A percentile compares a stretch with the other conserved stretches of the same genome.
Evolutionary conservation across 306 rosid genomes (phyloP).

Genomic region (Vigna unguiculata): DNA sequence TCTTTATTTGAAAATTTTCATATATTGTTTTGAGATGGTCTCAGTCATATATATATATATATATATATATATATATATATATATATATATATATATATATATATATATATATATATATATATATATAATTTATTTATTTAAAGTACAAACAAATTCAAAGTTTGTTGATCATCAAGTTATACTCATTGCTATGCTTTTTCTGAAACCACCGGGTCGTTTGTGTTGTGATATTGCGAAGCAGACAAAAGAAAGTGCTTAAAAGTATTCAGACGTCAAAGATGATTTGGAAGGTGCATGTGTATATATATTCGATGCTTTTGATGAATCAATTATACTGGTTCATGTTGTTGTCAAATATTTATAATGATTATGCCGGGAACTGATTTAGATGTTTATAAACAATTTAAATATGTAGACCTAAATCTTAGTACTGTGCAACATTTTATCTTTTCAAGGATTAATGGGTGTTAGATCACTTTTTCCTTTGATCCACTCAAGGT

Average conservation of each 20-base stretch:
- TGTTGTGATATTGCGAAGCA: background rate
- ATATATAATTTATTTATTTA: too few relatives aligned
- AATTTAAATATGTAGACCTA: background rate
- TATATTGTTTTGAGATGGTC: too few relatives aligned
- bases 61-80: too few relatives aligned
- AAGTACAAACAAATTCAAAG: too few relatives aligned
- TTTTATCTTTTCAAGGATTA: background rate
- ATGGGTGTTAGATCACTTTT: too few relatives aligned
- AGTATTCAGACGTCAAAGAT: slow-evolving; percentile 35
- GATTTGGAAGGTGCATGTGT: slow-evolving; percentile 15
- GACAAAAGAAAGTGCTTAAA: background rate
- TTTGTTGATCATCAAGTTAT: background rate
- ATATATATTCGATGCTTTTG: background rate
- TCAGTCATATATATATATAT: too few relatives aligned
- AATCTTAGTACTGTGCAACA: background rate
- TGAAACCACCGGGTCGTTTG: slow-evolving; percentile 14
- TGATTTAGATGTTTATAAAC: background rate
- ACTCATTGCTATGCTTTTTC: background rate
- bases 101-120: too few relatives aligned
- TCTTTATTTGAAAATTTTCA: too few relatives aligned
- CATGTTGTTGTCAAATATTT: slow-evolving; percentile 35
- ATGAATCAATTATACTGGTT: slow-evolving; percentile 12
- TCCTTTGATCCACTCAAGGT: too few relatives aligned
- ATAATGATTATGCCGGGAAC: background rate
- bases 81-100: too few relatives aligned